Evolutionary conservation across 2,329 filamentous ascomycete genomes (phyloP).

Genomic region (Cladosporium sp.): DNA sequence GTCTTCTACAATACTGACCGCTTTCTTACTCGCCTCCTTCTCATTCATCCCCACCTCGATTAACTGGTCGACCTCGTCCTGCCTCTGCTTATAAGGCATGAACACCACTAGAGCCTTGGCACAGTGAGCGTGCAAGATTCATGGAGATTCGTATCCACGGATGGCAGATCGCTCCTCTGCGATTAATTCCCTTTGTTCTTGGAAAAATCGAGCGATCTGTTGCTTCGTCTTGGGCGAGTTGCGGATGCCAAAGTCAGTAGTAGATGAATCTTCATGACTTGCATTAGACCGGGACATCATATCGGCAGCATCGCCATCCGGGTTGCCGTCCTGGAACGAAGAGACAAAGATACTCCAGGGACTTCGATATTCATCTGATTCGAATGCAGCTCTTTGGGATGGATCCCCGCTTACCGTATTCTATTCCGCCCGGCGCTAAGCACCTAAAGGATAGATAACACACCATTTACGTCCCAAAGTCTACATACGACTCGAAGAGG

Average conservation of each 20-base stretch:
- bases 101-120: not conserved
- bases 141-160: not conserved
- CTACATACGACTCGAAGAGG: not conserved
- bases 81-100: not conserved
- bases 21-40: not conserved
- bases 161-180: slow-evolving; percentile 4
- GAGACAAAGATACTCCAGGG: slow-evolving; percentile 5
- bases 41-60: not conserved
- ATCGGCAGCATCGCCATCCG: slow-evolving; percentile 4
- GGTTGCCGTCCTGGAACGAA: slow-evolving; percentile 1
- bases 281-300: slow-evolving; percentile 1
- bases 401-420: not conserved
- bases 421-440: slow-evolving; percentile 1
- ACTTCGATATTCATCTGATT: slow-evolving; percentile 6
- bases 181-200: slow-evolving; percentile 6
- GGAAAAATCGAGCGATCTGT: slow-evolving; percentile 6
- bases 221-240: slow-evolving; percentile 5
- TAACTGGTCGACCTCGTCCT: not conserved
- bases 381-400: slow-evolving; percentile 2
- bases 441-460: not conserved
- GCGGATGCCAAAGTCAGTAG: slow-evolving; percentile 4
- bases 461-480: slow-evolving; percentile 1
- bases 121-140: not conserved
- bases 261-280: slow-evolving; percentile 6
- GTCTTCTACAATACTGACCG: not conserved